Evolutionary conservation across 495 filamentous ascomycete species (phyloP), one percentile per base, ranked within the genome.

Genomic region (Aspergillus mulundensis): DNA sequence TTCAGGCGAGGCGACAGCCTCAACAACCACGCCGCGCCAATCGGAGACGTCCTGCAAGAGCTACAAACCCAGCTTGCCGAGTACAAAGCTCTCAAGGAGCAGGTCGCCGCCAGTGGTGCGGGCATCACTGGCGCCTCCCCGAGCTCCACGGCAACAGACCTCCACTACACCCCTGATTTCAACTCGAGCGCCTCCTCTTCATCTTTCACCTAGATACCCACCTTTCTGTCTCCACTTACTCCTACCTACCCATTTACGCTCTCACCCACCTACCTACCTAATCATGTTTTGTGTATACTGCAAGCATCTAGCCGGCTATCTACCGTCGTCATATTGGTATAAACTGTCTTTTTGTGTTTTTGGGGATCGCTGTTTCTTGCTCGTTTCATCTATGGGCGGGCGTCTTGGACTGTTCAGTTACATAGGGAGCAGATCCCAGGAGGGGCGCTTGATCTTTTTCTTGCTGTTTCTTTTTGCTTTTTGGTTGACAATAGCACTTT

Each of bases 1-100:
- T 80, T 83, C 67, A 69, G 59, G 52, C 63, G 70, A 7, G 71
- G 73, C n/a, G 71, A 72, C 50, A 62, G 56, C 10, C 69, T 82
- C 30, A 60, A 71, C 10, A 77, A 81, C 55, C 71, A 81, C 52
- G 79, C 80, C n/a, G 68, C 74, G 19, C 78, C 80, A 3, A 83
- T 83, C 46, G 61, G 58, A 10, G 74, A 82, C 14, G 68, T 83
- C 18, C 64, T 82, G 53, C 71, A 71, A 56, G 67, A 78, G 51
- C 54, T 82, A 12, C 66, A 71, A 28, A 73, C 70, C 11, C 76
- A 80, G 53, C 71, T 81, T 16, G 76, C 75, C 39, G 79, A 81
- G 58, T 79, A 78, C 61, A 59, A 67, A 49, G 73, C 74, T 24
- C 72, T 81, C 41, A 80, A 80, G 60, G 70, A 78, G 62, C 71